Evolutionary conservation across 352 stramenopile species (phyloP), one percentile per base, ranked within the genome.

Genomic region (Phytophthora cactorum): DNA sequence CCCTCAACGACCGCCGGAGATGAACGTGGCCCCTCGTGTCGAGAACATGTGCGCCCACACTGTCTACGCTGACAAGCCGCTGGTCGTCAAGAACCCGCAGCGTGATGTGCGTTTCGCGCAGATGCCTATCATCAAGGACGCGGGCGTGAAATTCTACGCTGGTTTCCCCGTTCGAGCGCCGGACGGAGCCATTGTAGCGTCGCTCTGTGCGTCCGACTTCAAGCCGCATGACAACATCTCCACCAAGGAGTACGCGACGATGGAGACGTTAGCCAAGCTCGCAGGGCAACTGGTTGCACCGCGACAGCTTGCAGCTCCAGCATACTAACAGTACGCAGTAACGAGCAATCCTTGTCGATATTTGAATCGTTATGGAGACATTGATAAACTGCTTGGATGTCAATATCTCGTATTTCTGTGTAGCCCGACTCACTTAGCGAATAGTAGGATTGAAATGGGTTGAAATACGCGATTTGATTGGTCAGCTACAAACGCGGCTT

Each of bases 181-280:
- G 0, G 79, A 88, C 34, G 78, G 79, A 5, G 68, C 68, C 0
- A 74, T 88, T 9, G 70, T 91, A 15, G 82, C 76, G 0, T 81
- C 74, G 31, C 60, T 91, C 8, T 91, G 82, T 41, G 66, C 77
- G 9, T 76, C 67, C 9, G 82, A 88, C 62, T 67, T 72, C 29
- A 57, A 59, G 22, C 56, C 83, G 15, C 81, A 88, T 45, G 56
- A 81, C 49, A 68, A 74, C 50, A 88, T 91, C 55, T 80, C 79
- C 1, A 86, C 73, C 27, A 84, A 86, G 58, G 77, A 91, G 53
- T 91, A 89, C 61, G 83, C 81, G 51, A 82, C 78, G 29, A 91
- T 90, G 81, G 64, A 88, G 59, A 70, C 73, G 44, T 68, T 91
- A 22, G 72, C 70, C 8, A 76, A 82, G 27, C 70, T 91, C 4